Evolutionary conservation across 2,329 filamentous ascomycete species (phyloP).

Genomic region (Zelopaecilomyces penicillatus): DNA sequence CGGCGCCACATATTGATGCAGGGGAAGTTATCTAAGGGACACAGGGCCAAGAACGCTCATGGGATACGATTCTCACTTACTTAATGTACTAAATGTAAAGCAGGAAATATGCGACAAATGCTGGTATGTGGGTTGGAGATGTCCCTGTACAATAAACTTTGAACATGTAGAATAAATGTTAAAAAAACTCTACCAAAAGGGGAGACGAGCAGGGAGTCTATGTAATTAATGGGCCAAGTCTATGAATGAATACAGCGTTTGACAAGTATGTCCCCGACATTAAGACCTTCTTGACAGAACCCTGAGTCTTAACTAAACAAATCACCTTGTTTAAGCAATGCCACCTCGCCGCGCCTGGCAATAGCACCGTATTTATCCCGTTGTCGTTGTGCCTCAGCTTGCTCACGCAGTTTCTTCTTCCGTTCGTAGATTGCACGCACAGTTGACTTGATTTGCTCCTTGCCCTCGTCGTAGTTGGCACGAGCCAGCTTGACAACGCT

Average conservation of each 20-base stretch:
- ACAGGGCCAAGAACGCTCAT: slow-evolving; percentile 1
- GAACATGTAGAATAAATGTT: slow-evolving; percentile 28
- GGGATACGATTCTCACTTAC: not conserved
- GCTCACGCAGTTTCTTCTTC: slow-evolving; percentile 63
- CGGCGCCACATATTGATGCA: slow-evolving; percentile 59
- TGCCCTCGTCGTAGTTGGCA: slow-evolving; percentile 80
- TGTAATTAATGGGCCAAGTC: too few relatives aligned
- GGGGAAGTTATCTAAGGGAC: slow-evolving; percentile 54
- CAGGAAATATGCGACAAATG: slow-evolving; percentile 2
- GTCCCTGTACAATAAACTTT: slow-evolving; percentile 27
- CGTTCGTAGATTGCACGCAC: slow-evolving; percentile 87
- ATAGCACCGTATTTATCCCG: slow-evolving; percentile 36
- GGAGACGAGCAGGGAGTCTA: too few relatives aligned
- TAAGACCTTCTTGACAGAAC: too few relatives aligned
- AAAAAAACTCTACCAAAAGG: not conserved
- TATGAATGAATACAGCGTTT: too few relatives aligned
- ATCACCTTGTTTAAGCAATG: slow-evolving; percentile 53
- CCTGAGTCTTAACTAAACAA: slow-evolving; percentile 44
- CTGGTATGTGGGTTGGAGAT: slow-evolving; percentile 7
- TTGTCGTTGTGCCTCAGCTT: slow-evolving; percentile 35
- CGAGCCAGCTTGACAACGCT: slow-evolving; percentile 71
- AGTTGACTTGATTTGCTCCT: slow-evolving; percentile 66
- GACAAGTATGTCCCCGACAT: too few relatives aligned
- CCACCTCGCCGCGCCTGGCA: slow-evolving; percentile 42
- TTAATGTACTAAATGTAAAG: slow-evolving; percentile 9